Conservation (phyloP, 805 yeast species). For the Saccharomycopsis sp. region DNA sequence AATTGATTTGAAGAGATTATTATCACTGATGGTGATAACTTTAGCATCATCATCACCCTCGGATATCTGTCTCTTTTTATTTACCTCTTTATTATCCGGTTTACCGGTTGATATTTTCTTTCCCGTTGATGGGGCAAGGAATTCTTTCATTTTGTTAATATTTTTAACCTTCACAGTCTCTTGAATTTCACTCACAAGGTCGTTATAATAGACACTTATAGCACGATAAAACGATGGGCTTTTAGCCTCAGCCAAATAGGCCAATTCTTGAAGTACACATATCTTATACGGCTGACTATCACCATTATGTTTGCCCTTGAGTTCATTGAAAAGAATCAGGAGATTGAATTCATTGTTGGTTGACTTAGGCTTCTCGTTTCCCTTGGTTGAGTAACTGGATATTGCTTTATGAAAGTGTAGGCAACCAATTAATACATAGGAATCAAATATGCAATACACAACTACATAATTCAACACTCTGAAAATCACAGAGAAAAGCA, state of each 20-base stretch:
- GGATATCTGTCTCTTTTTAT: not conserved
- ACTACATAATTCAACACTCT: slow-evolving; percentile 5
- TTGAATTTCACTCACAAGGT: slow-evolving; percentile 1
- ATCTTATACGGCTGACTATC: slow-evolving; percentile 6
- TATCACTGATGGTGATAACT: not conserved
- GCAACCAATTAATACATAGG: slow-evolving; percentile 17
- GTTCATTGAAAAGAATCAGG: slow-evolving; percentile 11
- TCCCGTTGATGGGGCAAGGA: not conserved
- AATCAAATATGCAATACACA: slow-evolving; percentile 10
- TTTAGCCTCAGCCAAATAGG: slow-evolving; percentile 5
- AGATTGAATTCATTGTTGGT: slow-evolving; percentile 2
- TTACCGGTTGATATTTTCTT: not conserved
- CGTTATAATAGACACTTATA: slow-evolving; percentile 3
- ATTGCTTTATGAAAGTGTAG: slow-evolving; percentile 16
- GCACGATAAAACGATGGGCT: slow-evolving; percentile 6
- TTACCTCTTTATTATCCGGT: not conserved
- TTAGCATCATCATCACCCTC: not conserved
- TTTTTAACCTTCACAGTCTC: not conserved
- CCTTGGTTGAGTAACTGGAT: slow-evolving; percentile 9
- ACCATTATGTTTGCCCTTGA: slow-evolving; percentile 2
- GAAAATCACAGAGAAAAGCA: slow-evolving; percentile 7
- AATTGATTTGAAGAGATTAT: not conserved
- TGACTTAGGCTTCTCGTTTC: not conserved
- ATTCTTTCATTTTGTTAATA: not conserved
- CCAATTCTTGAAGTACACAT: slow-evolving; percentile 17